Conservation (phyloP, 1,284 basidiomycete genomes). For the Microbotryum saponariae region DNA sequence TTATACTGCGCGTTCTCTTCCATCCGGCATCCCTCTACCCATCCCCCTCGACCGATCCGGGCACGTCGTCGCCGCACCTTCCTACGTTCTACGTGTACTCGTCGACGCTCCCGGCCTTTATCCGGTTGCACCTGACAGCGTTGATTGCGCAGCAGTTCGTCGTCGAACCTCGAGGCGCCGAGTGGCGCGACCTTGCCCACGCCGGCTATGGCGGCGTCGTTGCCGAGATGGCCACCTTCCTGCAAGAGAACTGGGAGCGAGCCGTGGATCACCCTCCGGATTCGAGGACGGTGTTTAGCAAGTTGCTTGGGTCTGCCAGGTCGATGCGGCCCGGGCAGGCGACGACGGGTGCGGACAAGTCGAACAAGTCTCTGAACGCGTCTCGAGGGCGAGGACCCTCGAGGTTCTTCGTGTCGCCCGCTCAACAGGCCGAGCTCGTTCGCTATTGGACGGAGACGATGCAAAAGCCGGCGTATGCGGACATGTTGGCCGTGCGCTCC, state of each 20-base stretch:
- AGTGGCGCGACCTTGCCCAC: slow-evolving; percentile 52
- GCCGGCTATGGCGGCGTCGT: slow-evolving; percentile 62
- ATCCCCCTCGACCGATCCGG: slow-evolving; percentile 33
- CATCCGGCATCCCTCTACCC: slow-evolving; percentile 53
- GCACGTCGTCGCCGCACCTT: slow-evolving; percentile 42
- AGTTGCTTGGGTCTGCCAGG: slow-evolving; percentile 43
- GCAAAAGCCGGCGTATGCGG: slow-evolving; percentile 49
- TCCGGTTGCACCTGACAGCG: slow-evolving; percentile 74
- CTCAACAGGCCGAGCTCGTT: not conserved
- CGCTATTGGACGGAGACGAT: slow-evolving; percentile 43
- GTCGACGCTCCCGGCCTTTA: slow-evolving; percentile 63
- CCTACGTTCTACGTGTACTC: slow-evolving; percentile 74
- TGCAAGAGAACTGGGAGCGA: slow-evolving; percentile 61
- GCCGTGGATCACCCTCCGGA: slow-evolving; percentile 65
- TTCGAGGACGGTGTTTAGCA: slow-evolving; percentile 55
- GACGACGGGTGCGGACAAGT: not conserved
- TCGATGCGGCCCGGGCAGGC: slow-evolving; percentile 44
- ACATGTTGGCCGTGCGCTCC: slow-evolving; percentile 54
- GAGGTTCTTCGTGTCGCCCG: no score
- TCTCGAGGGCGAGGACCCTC: no score
- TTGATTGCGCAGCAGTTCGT: slow-evolving; percentile 39
- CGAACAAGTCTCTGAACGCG: no score
- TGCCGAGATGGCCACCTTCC: slow-evolving; percentile 62
- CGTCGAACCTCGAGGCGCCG: slow-evolving; percentile 38
- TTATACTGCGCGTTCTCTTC: slow-evolving; percentile 61